Base-by-base conservation (phyloP, 768 basidiomycete genomes). In the Mrakia frigida region DNA sequence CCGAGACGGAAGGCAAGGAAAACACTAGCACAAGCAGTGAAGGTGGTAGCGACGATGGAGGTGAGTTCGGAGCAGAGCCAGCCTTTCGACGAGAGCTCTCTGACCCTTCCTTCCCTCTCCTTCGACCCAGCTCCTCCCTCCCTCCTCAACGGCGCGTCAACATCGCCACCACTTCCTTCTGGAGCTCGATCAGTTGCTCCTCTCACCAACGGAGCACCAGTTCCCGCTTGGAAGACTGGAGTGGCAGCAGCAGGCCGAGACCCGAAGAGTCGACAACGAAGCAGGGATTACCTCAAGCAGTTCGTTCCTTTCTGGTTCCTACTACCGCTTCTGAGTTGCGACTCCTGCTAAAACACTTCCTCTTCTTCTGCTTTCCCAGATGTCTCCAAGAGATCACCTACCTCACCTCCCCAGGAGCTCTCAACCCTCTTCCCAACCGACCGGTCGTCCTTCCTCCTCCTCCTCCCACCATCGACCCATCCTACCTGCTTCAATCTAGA, bases 311-410 rank as follows among this genome's bases (percentile, higher is more conserved):
- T 61, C 43, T 50, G 41, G 56, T 78, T 14, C 56, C 21, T 71
- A 73, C 67, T 73, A 21, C 31, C 76, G 63, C 70, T 4, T 61
- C 52, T 59, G 52, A 10, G n/a, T 13, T n/a, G 31, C 61, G 23
- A 25, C 28, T 83, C 14, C 78, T 65, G 60, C 60, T 78, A 75
- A 56, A 52, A 70, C 41, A n/a, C 43, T 52, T 74, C 21, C 6
- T n/a, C 41, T 16, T 4, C 6, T 13, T 21, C 11, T 50, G n/a
- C 70, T 59, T 41, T 18, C 14, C 9, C 79, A 94, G 92, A 84
- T 98, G 97, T 84, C 86, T 99, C 35, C 97, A 98, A 85, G 97
- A 99, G 86, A 92, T 99, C 79, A 92, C 93, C 18, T 99, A 99
- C 84, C 86, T 99, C 73, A 99, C 97, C 1, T 98, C 96, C 0